A percentile compares a stretch with the other conserved stretches of the same genome.
These are phyloP conservation scores for Collybia sordida DNA, from an alignment of 768 basidiomycete species.

Conservation along the genomic window DNA sequence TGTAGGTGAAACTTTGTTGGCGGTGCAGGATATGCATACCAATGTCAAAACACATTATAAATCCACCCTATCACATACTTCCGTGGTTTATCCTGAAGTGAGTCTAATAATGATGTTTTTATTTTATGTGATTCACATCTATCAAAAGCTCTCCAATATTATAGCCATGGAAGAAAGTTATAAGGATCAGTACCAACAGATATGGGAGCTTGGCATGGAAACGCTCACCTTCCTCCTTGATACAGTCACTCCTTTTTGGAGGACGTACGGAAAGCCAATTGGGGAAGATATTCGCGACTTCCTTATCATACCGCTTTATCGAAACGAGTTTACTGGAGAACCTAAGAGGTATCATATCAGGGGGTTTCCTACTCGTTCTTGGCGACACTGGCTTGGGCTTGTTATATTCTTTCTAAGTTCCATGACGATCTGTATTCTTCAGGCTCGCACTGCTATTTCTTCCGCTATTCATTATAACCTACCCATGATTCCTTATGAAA, in stretches of 20 bases:
- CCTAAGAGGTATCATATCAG: constrained; percentile 62
- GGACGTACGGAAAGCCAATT: constrained; percentile 79
- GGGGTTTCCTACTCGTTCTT: constrained; percentile 58
- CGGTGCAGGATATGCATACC: constrained; percentile 55
- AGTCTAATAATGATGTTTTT: constrained; percentile 7
- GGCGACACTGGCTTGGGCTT: constrained; percentile 69
- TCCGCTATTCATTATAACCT: constrained; percentile 55
- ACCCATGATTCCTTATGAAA: constrained; percentile 55
- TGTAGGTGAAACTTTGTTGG: constrained; percentile 46
- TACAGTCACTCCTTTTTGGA: constrained; percentile 78
- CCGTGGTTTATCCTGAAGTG: constrained; percentile 80
- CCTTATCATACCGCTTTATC: constrained; percentile 78
- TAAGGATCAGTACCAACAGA: constrained; percentile 74
- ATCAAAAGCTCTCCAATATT: constrained; percentile 61
- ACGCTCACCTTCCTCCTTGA: constrained; percentile 74
- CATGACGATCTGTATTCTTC: constrained; percentile 51
- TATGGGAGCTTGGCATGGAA: constrained; percentile 83
- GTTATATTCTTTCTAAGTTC: constrained; percentile 48
- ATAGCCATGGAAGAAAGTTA: constrained; percentile 76
- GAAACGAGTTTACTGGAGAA: constrained; percentile 84
- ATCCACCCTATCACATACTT: constrained; percentile 61
- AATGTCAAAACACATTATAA: constrained; percentile 67
- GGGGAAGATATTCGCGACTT: constrained; percentile 80
- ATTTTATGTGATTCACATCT: constrained; percentile 1
- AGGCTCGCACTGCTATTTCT: constrained; percentile 56